These are phyloP conservation scores for Collybia sordida DNA, from an alignment of 768 basidiomycete species.

Conservation along the genomic window DNA sequence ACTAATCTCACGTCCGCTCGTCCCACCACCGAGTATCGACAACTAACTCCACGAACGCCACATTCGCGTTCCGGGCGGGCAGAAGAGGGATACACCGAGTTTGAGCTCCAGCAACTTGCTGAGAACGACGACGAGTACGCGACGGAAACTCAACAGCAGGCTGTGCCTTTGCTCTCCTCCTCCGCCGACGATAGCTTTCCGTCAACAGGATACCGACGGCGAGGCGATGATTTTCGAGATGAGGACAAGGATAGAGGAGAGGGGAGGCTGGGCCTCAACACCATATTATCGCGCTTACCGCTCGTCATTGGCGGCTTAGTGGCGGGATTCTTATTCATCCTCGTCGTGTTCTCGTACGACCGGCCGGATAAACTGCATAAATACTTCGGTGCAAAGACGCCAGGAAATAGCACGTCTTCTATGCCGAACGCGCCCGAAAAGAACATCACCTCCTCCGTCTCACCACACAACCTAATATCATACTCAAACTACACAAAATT, in stretches of 20 bases:
- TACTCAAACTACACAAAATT: slow-evolving; percentile 60
- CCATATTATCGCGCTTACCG: slow-evolving; percentile 32
- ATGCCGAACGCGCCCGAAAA: slow-evolving; percentile 10
- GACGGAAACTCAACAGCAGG: slow-evolving; percentile 32
- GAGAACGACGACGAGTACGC: slow-evolving; percentile 34
- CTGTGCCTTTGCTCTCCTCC: slow-evolving; percentile 48
- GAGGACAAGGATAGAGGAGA: slow-evolving; percentile 4
- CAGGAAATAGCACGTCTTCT: slow-evolving; percentile 12
- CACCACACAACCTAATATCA: slow-evolving; percentile 30
- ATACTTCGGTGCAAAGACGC: slow-evolving; percentile 36
- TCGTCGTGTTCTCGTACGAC: slow-evolving; percentile 49
- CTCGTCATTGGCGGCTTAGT: slow-evolving; percentile 44
- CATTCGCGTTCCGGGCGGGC: slow-evolving; percentile 59
- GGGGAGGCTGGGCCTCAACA: slow-evolving; percentile 20
- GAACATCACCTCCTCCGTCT: slow-evolving; percentile 8
- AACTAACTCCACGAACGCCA: slow-evolving; percentile 60
- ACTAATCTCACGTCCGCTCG: slow-evolving; percentile 33
- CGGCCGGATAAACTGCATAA: slow-evolving; percentile 45
- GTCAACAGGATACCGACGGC: slow-evolving; percentile 34
- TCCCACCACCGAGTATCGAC: slow-evolving; percentile 31
- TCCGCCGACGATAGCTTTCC: slow-evolving; percentile 41
- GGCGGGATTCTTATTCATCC: slow-evolving; percentile 45
- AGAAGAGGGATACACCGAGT: slow-evolving; percentile 51
- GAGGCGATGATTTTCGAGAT: slow-evolving; percentile 36
- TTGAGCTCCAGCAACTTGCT: slow-evolving; percentile 42